Evolutionary conservation across 2,329 filamentous ascomycete species (phyloP).

Genomic region (Aspergillus viridinutans): DNA sequence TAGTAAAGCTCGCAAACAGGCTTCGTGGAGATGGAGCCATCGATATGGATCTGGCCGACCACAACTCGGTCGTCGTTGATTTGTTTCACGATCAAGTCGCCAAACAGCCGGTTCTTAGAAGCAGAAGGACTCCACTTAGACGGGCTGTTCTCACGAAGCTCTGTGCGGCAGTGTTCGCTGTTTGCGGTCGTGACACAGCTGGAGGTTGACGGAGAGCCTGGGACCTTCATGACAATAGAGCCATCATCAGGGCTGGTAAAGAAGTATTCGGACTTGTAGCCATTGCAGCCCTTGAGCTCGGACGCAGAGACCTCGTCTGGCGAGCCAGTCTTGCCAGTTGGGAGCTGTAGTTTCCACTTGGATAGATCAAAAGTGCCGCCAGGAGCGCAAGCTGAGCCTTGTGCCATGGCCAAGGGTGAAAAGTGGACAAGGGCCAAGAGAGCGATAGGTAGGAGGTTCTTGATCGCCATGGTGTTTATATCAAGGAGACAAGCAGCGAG

Average conservation of each 20-base stretch:
- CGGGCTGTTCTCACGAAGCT: slow-evolving; percentile 38
- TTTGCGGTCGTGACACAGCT: slow-evolving; percentile 39
- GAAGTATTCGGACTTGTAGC: slow-evolving; percentile 35
- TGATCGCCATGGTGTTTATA: no score
- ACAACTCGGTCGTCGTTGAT: no score
- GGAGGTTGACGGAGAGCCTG: slow-evolving; percentile 28
- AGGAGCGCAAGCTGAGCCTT: neutral
- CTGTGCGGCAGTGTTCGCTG: slow-evolving; percentile 42
- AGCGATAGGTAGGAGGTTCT: no score
- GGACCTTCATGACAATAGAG: slow-evolving; percentile 40
- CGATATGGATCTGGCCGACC: no score
- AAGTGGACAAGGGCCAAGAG: no score
- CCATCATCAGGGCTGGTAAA: slow-evolving; percentile 31
- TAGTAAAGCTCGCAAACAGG: no score
- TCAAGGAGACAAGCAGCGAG: no score
- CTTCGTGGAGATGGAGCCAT: no score
- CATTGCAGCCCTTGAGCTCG: slow-evolving; percentile 25
- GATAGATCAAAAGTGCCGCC: slow-evolving; percentile 34
- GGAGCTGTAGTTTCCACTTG: slow-evolving; percentile 37
- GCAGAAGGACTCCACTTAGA: slow-evolving; percentile 29
- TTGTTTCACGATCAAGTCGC: no score
- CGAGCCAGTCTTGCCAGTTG: slow-evolving; percentile 4
- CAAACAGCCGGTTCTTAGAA: slow-evolving; percentile 23
- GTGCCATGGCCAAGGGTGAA: no score
- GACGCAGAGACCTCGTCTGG: no score